Base-by-base conservation (phyloP, 768 basidiomycete species). In the Porphyrellus cyaneotinctus region DNA sequence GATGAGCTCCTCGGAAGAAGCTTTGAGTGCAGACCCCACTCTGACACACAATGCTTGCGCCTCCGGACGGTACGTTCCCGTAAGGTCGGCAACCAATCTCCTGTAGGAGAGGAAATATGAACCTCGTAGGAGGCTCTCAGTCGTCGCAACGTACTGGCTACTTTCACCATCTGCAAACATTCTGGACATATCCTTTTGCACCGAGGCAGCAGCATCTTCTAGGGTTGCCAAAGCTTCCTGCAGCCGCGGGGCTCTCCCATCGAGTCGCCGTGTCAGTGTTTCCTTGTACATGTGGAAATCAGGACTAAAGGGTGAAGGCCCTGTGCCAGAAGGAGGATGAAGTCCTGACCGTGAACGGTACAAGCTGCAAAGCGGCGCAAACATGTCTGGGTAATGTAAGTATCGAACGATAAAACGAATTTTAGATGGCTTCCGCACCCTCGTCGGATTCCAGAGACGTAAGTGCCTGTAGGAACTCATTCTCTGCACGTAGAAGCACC, bases 201-300 rank as follows among this genome's bases (percentile, higher is more conserved):
- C 71, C 13, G 73, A 70, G 39, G 72, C 62, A 14, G 85, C 83
- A 58, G 80, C 80, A 30, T 70, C 74, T 56, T 93, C 90, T 12
- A 91, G 70, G 3, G 71, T 74, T 9, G 65, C 68, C 53, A 92
- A 64, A 13, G 87, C 75, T 20, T 75, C 70, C 52, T 89, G 77
- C 24, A 91, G 68, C 38, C 81, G 66, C 1, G 80, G 74, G 12
- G 86, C 85, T 35, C 88, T 80, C 18, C 84, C 82, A 20, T 76
- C 59, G n/a, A 91, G 70, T 55, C 86, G 87, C 39, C 78, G 78
- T 50, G 76, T 81, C 32, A 93, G 63, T 4, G 78, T 68, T n/a
- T 69, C 58, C 57, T 80, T 82, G 62, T 88, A 91, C 60, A 75
- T 80, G 38, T 78, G 76, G 61, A 91, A 84, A 2, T 81, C 72